Base-by-base conservation (phyloP, 441 rosid species). In the Croton setiger region DNA sequence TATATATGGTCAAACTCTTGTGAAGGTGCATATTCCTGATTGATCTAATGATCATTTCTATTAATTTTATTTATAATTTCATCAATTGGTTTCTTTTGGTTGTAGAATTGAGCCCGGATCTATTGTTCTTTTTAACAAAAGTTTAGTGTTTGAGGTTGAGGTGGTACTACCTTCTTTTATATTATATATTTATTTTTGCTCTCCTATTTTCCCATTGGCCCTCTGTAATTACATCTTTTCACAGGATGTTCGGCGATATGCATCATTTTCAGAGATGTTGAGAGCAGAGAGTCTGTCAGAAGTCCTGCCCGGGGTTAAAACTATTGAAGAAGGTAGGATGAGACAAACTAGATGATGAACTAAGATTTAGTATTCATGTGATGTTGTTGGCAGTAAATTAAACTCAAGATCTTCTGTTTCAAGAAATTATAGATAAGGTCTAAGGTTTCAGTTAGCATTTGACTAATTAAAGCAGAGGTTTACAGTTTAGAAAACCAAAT, bases 271-370 rank as follows among this genome's bases (percentile, higher is more conserved):
- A 0, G 82, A 86, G 82, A 80, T 88, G 88, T 75, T 93, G 80
- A 76, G 78, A 75, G 81, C 79, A 36, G 96, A 88, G 77, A 64
- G 70, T 72, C 84, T 86, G 69, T 73, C 61, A 53, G 70, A 85
- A 74, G 88, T 91, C 73, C 88, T 91, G 81, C 93, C 90, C 56
- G 90, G 86, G 41, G 78, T 75, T 74, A 66, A 81, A 71, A 80
- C 84, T 58, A 62, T 80, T 27, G 85, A 85, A 72, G 93, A 87
- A 86, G 93, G 96, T 93, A 74, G 15, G n/a, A 43, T 41, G 48
- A 60, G 36, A 60, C 66, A 39, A 15, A 52, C 35, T 31, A 43
- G 48, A 27, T 52, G 44, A 51, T 10, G 37, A 58, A 20, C 62
- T 65, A 23, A 39, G 43, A 39, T 39, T 1, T 7, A 23, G 12